Evolutionary conservation across 164 flowering plant genomes (phyloP).

Genomic region (Vitis rupestris): DNA sequence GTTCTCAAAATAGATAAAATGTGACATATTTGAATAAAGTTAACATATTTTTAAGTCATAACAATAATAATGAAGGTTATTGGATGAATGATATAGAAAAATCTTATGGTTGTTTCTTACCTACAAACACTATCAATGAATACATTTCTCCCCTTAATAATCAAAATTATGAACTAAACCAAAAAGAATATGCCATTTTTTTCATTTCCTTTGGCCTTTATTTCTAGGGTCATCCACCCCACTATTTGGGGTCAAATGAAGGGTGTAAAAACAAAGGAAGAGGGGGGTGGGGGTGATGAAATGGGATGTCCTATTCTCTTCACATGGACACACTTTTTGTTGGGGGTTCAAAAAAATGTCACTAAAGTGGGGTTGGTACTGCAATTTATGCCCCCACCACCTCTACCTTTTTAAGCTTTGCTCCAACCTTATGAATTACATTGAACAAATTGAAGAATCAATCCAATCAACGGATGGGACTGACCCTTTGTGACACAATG

Average conservation of each 20-base stretch:
- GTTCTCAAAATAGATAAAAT: too few relatives aligned
- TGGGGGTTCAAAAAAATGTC: neutral
- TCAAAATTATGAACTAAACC: too few relatives aligned
- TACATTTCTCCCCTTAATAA: too few relatives aligned
- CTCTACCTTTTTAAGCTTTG: neutral
- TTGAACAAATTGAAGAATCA: conserved; percentile 1
- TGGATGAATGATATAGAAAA: too few relatives aligned
- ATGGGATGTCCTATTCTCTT: neutral
- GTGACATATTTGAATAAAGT: too few relatives aligned
- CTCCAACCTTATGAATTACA: neutral
- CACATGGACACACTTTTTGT: neutral
- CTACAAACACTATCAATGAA: too few relatives aligned
- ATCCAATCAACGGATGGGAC: conserved; percentile 4
- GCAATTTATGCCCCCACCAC: neutral
- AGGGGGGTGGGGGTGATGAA: neutral
- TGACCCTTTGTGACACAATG: neutral
- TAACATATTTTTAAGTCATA: too few relatives aligned
- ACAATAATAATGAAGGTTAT: too few relatives aligned
- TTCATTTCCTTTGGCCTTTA: too few relatives aligned
- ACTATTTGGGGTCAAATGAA: neutral
- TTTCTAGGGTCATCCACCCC: neutral
- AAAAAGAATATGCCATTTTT: too few relatives aligned
- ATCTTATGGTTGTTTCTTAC: too few relatives aligned
- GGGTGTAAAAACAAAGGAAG: too few relatives aligned
- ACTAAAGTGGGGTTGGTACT: neutral